Evolutionary conservation across 148 eudicot species (phyloP).

Genomic region (Simmondsia chinensis): DNA sequence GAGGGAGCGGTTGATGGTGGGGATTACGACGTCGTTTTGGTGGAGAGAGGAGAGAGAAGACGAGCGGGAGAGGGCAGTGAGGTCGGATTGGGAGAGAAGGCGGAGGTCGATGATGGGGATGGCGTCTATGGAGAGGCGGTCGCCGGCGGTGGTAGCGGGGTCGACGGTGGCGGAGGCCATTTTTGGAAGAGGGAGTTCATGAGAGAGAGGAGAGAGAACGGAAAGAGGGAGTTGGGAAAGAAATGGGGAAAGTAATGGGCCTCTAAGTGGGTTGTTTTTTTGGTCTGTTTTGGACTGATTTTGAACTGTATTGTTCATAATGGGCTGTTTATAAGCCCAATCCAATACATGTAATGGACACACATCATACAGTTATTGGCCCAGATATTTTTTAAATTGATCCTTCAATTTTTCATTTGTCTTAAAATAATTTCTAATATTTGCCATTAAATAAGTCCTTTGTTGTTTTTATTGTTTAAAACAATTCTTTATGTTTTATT

Average conservation of each 20-base stretch:
- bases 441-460: no score
- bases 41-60: constrained; percentile 34
- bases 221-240: not conserved
- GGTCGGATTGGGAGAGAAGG: constrained; percentile 69
- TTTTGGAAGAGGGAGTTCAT: not conserved
- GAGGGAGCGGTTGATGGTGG: constrained; percentile 73
- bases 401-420: no score
- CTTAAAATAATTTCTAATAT: no score
- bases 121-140: constrained; percentile 31
- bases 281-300: not conserved
- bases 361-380: no score
- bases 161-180: constrained; percentile 43
- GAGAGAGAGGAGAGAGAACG: not conserved
- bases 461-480: no score
- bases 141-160: constrained; percentile 18
- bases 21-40: constrained; percentile 64
- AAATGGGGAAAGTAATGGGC: no score
- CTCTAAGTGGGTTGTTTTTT: constrained; percentile 6
- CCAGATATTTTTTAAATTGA: no score
- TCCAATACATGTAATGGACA: no score
- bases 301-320: no score
- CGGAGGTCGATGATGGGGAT: constrained; percentile 75
- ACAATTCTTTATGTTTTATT: no score
- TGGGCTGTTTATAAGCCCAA: no score
- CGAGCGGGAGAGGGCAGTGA: constrained; percentile 60